These are phyloP conservation scores for Scenedesmus sp. DNA, from an alignment of 163 green algal genomes.

Conservation along the genomic window DNA sequence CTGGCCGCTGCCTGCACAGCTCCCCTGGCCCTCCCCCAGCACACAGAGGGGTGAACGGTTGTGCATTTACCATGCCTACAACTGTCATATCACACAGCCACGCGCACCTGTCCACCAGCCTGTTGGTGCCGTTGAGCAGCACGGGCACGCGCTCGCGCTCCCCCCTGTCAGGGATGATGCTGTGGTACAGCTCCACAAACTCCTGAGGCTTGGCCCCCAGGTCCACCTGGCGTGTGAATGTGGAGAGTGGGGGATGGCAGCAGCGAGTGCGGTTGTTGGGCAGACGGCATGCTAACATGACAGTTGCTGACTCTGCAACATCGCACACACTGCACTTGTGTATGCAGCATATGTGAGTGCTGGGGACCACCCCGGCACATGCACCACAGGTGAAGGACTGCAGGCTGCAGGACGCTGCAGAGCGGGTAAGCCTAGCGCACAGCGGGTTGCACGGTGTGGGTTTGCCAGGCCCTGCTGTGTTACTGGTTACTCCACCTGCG, in stretches of 20 bases:
- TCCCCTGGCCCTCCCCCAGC: too few species aligned
- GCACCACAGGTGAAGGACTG: neutral
- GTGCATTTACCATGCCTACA: too few species aligned
- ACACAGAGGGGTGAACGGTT: too few species aligned
- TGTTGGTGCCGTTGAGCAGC: constrained; percentile 42
- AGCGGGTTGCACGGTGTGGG: too few species aligned
- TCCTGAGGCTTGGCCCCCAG: constrained; percentile 41
- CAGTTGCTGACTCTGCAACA: neutral
- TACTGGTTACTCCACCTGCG: neutral
- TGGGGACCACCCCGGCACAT: neutral
- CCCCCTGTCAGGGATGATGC: constrained; percentile 46
- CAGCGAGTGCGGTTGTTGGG: too few species aligned
- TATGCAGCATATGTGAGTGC: neutral
- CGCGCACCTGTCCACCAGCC: constrained; percentile 28
- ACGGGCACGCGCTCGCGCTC: constrained; percentile 42
- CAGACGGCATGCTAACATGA: neutral
- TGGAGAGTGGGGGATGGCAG: too few species aligned
- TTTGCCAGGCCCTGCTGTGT: too few species aligned
- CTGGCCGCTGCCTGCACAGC: too few species aligned
- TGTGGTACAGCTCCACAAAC: constrained; percentile 51
- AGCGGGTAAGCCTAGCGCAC: too few species aligned
- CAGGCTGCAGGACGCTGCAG: neutral
- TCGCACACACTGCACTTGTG: neutral
- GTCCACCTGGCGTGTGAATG: constrained; percentile 28
- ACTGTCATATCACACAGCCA: too few species aligned